Conservation (phyloP, 2,329 filamentous ascomycete genomes). For the Penicillium brevicompactum region DNA sequence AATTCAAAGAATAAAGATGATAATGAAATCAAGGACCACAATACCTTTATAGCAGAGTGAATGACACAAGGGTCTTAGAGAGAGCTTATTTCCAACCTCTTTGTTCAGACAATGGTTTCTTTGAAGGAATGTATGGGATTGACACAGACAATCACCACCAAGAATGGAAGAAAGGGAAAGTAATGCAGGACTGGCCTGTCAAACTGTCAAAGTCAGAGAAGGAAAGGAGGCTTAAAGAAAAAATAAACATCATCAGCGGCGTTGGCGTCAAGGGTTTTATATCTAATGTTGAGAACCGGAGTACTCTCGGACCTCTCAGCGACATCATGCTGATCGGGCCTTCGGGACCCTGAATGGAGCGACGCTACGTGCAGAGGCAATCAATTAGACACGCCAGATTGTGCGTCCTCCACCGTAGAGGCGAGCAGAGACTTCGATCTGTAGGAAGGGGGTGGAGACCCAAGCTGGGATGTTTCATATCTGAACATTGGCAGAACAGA, state of each 20-base stretch:
- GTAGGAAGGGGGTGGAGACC: slow-evolving; percentile 8
- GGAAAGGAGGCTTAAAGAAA: slow-evolving; percentile 27
- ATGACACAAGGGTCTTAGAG: slow-evolving; percentile 7
- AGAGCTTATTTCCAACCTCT: not conserved
- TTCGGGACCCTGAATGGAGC: slow-evolving; percentile 9
- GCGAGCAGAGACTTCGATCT: not conserved
- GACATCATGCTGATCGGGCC: slow-evolving; percentile 1
- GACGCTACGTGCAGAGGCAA: slow-evolving; percentile 11
- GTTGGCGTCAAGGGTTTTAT: slow-evolving; percentile 26
- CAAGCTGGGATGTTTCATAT: slow-evolving; percentile 24
- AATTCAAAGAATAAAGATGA: not conserved
- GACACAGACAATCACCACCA: slow-evolving; percentile 38
- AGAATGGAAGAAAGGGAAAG: slow-evolving; percentile 30
- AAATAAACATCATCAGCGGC: slow-evolving; percentile 12
- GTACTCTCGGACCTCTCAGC: slow-evolving; percentile 4
- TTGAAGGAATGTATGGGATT: slow-evolving; percentile 33
- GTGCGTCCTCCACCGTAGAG: slow-evolving; percentile 8
- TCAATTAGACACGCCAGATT: slow-evolving; percentile 24
- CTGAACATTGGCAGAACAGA: not conserved
- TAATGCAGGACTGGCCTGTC: slow-evolving; percentile 41
- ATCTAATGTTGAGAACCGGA: slow-evolving; percentile 8
- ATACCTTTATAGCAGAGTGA: slow-evolving; percentile 30
- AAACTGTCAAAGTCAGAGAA: slow-evolving; percentile 25
- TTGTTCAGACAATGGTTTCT: slow-evolving; percentile 5
- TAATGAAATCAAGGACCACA: slow-evolving; percentile 13